Evolutionary conservation across 192 early-diverging fungal genomes (phyloP), one percentile per base, ranked within the genome.

Genomic region (Cladochytrium replicatum): DNA sequence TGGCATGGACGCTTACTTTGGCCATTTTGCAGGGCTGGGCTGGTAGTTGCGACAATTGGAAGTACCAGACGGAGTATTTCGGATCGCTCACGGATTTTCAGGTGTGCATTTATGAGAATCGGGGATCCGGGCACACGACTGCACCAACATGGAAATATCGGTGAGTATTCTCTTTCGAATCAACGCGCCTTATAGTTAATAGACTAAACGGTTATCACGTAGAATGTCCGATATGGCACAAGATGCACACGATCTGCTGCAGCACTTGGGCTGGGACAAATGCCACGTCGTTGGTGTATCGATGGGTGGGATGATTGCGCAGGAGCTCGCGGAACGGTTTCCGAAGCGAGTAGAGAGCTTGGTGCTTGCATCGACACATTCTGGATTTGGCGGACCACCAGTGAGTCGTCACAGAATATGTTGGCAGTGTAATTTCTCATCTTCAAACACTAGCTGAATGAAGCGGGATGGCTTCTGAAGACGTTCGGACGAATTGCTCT

Each of bases 261-360:
- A 82, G 41, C 72, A 74, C n/a, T 50, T 91, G 11, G 81, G 70
- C 0, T 91, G 88, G 88, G 42, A 62, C 5, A 52, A 75, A 19
- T 58, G 86, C 17, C 82, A 91, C 53, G 27, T 88, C 9, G 80
- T 83, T 32, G 88, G 88, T 8, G 69, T 91, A 2, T 88, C 86
- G 0, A 67, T 91, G 72, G 88, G 88, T 17, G 85, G 84, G 21
- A 91, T 91, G 88, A 82, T 91, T 47, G 71, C 85, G 0, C 76
- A 87, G 50, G 83, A 88, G 45, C 56, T 88, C 42, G 77, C 69
- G 11, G 29, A 71, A 26, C 55, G 74, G 15, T 61, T 71, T 13
- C 77, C 84, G 0, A 46, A 66, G 4, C 58, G 74, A 17, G 64
- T 89, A 41, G 41, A 52, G 0, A 75, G 77, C 1, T 40, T 83